Evolutionary conservation across 768 basidiomycete genomes (phyloP), one percentile per base, ranked within the genome.

Genomic region (Heimioporus sp.): DNA sequence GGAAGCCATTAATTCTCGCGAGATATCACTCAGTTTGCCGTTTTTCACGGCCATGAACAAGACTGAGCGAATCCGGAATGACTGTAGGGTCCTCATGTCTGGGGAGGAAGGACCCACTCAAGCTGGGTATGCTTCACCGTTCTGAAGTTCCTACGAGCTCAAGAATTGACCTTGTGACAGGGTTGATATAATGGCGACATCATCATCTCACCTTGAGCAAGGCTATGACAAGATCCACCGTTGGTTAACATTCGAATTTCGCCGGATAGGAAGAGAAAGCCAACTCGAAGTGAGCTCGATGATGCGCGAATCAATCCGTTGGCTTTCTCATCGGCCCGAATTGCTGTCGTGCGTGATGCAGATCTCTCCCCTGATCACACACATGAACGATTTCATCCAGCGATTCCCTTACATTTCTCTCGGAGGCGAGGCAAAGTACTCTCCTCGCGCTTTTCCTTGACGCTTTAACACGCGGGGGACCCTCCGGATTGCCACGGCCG

Each of bases 11-110:
- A 83, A 82, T 0, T 92, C 90, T 10, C 73, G 92, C 35, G 87
- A 95, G 30, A 78, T 94, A 5, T 80, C 87, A 6, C 76, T 97
- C 16, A 87, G 87, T 0, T 65, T 75, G 6, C 75, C 74, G 2
- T 86, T 99, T 62, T 98, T 98, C 65, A 72, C 77, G 3, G 89
- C 90, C 0, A 89, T 98, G 85, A 88, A 92, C 68, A 88, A 88
- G 64, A 86, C 90, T 0, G 86, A 90, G 60, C 73, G 72, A 40
- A 95, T 99, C 54, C 78, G 93, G 32, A 78, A 78, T 12, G 92
- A 97, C 64, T 97, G 94, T 65, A 76, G 85, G 42, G 82, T 93
- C 2, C 76, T 99, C 9, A 86, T 98, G 81, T 80, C 86, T 4
- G 92, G 91, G 0, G 90, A 92, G 60, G 86, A 86, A 32, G 85